These are phyloP conservation scores for Teratosphaeria epicoccoides DNA, from an alignment of 2,329 filamentous ascomycete genomes.

Conservation along the genomic window DNA sequence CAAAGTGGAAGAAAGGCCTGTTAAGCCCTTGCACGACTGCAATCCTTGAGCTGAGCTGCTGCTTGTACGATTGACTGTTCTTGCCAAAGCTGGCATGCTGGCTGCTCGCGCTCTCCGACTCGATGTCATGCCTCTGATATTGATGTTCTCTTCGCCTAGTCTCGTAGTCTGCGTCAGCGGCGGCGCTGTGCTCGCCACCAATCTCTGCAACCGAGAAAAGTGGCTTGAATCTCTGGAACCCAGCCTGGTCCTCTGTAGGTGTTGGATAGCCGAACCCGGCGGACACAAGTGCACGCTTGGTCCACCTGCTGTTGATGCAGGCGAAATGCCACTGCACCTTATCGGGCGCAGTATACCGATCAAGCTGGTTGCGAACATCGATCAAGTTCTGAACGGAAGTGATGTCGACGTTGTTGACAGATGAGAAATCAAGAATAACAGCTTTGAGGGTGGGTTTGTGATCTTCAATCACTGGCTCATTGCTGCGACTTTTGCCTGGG, in stretches of 20 bases:
- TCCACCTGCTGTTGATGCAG: constrained; percentile 90
- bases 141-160: constrained; percentile 43
- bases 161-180: constrained; percentile 54
- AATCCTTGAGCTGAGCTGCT: constrained; percentile 25
- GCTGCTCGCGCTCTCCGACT: constrained; percentile 17
- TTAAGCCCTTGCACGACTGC: constrained; percentile 78
- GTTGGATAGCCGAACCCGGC: constrained; percentile 83
- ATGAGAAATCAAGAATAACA: constrained; percentile 86
- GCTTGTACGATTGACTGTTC: constrained; percentile 30
- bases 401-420: constrained; percentile 87
- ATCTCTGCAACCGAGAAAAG: constrained; percentile 90
- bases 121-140: constrained; percentile 14
- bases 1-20: constrained; percentile 85
- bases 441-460: constrained; percentile 64
- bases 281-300: constrained; percentile 75
- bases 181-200: constrained; percentile 59
- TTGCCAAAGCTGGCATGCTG: constrained; percentile 29
- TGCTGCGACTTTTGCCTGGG: constrained; percentile 58
- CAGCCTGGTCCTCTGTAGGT: constrained; percentile 31
- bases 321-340: constrained; percentile 91
- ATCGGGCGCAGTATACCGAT: constrained; percentile 69
- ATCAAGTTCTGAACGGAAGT: constrained; percentile 88
- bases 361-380: constrained; percentile 88
- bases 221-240: constrained; percentile 70
- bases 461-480: constrained; percentile 36